phyloP scores from a whole-genome alignment of 345 rosid genomes.

The Reutealis trisperma region DNA sequence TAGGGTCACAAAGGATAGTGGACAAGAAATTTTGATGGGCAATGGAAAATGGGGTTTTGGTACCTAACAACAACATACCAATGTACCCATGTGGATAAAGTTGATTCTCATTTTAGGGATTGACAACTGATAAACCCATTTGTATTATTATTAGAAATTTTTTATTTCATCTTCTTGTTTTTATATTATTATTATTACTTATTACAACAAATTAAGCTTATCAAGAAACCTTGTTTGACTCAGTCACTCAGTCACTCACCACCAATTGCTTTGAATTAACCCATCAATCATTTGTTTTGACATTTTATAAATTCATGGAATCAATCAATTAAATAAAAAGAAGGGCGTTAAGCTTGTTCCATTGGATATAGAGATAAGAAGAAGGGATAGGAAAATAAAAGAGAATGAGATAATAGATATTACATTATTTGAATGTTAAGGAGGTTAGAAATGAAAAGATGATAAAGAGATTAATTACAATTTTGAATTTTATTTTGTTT shows the following conservation, averaged over 20 bases:
- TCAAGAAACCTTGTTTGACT: slow-evolving; percentile 14
- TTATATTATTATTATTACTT: background rate
- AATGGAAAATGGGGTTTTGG: background rate
- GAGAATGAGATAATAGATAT: too few relatives aligned
- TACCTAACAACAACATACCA: slow-evolving; percentile 14
- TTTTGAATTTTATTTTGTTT: too few relatives aligned
- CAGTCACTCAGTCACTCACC: background rate
- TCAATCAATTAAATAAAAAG: too few relatives aligned
- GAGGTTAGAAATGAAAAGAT: too few relatives aligned
- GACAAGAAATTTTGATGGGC: slow-evolving; percentile 25
- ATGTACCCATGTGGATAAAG: slow-evolving; percentile 41
- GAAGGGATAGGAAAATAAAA: too few relatives aligned
- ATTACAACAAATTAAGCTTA: too few relatives aligned
- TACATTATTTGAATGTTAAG: too few relatives aligned
- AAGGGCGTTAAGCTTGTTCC: too few relatives aligned
- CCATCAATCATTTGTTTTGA: slow-evolving; percentile 3
- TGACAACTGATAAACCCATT: slow-evolving; percentile 6
- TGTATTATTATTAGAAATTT: background rate
- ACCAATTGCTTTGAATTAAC: slow-evolving; percentile 10
- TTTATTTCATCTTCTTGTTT: background rate
- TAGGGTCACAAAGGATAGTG: slow-evolving; percentile 24
- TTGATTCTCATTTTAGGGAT: slow-evolving; percentile 23
- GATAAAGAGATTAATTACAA: too few relatives aligned
- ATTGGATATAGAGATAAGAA: too few relatives aligned
- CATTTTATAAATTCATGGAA: too few relatives aligned